These are phyloP conservation scores for Bretschneidera sinensis DNA, from an alignment of 345 rosid species.

Conservation along the genomic window DNA sequence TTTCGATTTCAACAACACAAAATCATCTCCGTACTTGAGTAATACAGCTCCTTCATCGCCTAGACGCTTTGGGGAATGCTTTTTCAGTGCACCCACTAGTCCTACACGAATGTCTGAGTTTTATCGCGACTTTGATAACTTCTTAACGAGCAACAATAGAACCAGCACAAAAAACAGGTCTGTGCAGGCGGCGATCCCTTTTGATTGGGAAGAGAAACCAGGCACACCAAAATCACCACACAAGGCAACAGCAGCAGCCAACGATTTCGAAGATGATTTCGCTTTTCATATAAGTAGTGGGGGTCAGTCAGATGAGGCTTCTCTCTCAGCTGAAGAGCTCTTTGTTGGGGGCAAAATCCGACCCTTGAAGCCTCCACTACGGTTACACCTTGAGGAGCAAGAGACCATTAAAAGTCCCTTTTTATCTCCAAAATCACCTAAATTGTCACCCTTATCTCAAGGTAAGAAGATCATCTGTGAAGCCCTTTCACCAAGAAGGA, in stretches of 20 bases:
- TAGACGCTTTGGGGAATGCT: conserved; percentile 41
- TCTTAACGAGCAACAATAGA: conserved; percentile 4
- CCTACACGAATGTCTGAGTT: conserved; percentile 59
- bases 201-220: conserved; percentile 59
- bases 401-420: conserved; percentile 23
- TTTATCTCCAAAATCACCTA: conserved; percentile 39
- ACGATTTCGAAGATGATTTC: conserved; percentile 32
- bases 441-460: too few relatives aligned
- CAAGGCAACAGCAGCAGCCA: not conserved
- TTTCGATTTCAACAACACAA: conserved; percentile 46
- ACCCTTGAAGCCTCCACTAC: conserved; percentile 64
- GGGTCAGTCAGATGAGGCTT: conserved; percentile 22
- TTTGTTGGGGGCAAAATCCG: conserved; percentile 70
- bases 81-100: conserved; percentile 75
- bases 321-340: conserved; percentile 64
- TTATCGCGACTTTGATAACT: conserved; percentile 40
- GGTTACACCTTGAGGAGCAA: conserved; percentile 31
- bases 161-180: conserved; percentile 12
- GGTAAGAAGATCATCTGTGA: conserved; percentile 48
- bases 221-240: conserved; percentile 57
- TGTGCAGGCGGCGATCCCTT: conserved; percentile 41
- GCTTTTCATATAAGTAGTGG: conserved; percentile 40
- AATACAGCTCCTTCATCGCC: conserved; percentile 79
- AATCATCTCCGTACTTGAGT: conserved; percentile 33
- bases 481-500: conserved; percentile 53